Percentiles rank a stretch among this genome's conserved stretches.
Conservation (phyloP, 129 eudicot genomes). For the Artemisia annua region DNA sequence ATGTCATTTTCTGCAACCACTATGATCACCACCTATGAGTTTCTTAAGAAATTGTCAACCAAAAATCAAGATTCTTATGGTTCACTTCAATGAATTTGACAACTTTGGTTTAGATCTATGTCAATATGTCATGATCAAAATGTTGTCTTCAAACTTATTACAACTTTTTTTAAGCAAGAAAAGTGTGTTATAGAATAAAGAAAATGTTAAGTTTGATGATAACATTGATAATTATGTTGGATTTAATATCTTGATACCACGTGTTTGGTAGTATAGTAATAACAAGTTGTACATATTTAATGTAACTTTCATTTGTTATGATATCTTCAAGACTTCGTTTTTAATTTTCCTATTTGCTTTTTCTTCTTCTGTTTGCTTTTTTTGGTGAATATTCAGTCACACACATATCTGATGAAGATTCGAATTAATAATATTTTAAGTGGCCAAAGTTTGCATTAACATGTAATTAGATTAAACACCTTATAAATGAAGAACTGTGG, state of each 20-base stretch:
- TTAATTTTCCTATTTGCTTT: neutral
- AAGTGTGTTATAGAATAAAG: neutral
- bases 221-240: constrained; percentile 11
- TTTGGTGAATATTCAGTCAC: neutral
- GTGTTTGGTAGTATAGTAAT: constrained; percentile 9
- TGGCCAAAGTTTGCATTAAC: too few species aligned
- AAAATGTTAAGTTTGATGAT: constrained; percentile 21
- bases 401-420: too few species aligned
- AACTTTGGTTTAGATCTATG: too few species aligned
- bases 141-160: constrained; percentile 18
- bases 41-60: constrained; percentile 66
- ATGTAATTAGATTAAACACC: too few species aligned
- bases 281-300: constrained; percentile 18
- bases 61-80: constrained; percentile 50
- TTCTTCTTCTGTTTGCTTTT: neutral
- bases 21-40: constrained; percentile 89
- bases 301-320: constrained; percentile 16
- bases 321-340: neutral
- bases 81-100: constrained; percentile 30
- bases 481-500: too few species aligned
- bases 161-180: neutral
- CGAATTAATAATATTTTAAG: too few species aligned
- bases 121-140: too few species aligned
- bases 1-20: constrained; percentile 83
- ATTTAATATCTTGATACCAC: neutral